Percentiles rank a stretch among this genome's conserved stretches.
Conservation (phyloP, 441 rosid genomes). For the Pelargonium australe region DNA sequence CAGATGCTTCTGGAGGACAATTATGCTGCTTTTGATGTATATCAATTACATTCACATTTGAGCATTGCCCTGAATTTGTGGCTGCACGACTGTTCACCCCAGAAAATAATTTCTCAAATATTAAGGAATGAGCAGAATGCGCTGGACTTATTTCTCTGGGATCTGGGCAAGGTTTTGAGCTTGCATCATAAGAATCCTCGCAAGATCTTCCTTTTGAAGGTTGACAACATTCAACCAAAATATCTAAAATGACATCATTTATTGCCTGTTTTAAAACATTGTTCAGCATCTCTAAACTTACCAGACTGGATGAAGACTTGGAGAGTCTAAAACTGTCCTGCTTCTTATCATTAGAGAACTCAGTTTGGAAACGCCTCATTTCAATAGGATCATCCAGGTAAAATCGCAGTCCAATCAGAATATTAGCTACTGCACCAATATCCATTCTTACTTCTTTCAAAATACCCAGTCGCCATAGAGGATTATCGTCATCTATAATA, state of each 20-base stretch:
- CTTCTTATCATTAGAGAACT: slow-evolving; percentile 73
- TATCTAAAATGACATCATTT: slow-evolving; percentile 89
- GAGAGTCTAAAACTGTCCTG: slow-evolving; percentile 46
- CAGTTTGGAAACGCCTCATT: slow-evolving; percentile 94
- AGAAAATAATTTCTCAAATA: slow-evolving; percentile 7
- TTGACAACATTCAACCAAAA: slow-evolving; percentile 99
- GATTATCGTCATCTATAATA: slow-evolving; percentile 82
- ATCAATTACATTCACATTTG: background rate
- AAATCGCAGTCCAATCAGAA: slow-evolving; percentile 89
- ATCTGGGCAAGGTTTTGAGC: slow-evolving; percentile 51
- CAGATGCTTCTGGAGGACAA: background rate
- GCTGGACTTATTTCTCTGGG: slow-evolving; percentile 3
- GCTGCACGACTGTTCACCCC: background rate
- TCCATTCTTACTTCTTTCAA: slow-evolving; percentile 91
- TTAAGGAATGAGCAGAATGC: slow-evolving; percentile 1
- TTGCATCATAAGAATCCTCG: slow-evolving; percentile 49
- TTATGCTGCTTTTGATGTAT: background rate
- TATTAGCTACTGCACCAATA: slow-evolving; percentile 98
- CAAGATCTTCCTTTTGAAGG: slow-evolving; percentile 69
- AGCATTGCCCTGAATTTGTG: background rate
- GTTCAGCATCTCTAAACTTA: slow-evolving; percentile 95
- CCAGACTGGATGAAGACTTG: slow-evolving; percentile 88
- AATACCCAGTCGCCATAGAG: slow-evolving; percentile 84
- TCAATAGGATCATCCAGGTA: slow-evolving; percentile 96
- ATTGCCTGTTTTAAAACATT: slow-evolving; percentile 99